phyloP scores from a whole-genome alignment of 805 yeast genomes.

The Lipomyces sp. region DNA sequence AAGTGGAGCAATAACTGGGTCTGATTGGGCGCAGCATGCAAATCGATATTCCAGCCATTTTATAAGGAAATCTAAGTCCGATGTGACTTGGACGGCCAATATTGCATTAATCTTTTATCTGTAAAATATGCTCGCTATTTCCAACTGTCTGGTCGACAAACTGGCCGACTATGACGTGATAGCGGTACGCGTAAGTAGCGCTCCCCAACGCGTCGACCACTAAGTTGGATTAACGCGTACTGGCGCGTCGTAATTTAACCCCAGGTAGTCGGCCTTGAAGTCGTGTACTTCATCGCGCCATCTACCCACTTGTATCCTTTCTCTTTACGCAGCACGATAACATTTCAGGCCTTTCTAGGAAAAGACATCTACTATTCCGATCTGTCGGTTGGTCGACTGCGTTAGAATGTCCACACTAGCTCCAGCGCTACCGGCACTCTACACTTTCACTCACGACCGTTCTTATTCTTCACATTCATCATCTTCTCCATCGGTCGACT shows the following conservation, averaged over 20 bases:
- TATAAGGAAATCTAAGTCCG: too few relatives aligned
- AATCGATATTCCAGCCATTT: too few relatives aligned
- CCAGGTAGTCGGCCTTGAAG: background rate
- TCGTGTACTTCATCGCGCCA: background rate
- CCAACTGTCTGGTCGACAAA: too few relatives aligned
- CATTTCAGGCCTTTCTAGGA: background rate
- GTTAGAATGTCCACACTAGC: background rate
- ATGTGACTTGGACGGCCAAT: too few relatives aligned
- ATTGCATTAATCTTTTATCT: too few relatives aligned
- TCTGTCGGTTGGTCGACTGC: background rate
- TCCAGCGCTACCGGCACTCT: background rate
- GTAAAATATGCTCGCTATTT: too few relatives aligned
- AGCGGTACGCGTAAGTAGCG: too few relatives aligned
- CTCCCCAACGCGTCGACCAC: too few relatives aligned
- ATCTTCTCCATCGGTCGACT: background rate
- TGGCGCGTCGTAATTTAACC: background rate
- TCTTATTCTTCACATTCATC: background rate
- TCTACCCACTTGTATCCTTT: background rate
- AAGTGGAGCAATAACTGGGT: too few relatives aligned
- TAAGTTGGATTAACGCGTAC: too few relatives aligned
- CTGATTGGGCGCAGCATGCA: too few relatives aligned
- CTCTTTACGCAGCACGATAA: background rate
- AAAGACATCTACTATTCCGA: background rate
- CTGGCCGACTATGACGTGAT: too few relatives aligned
- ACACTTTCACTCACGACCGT: constrained; percentile 1